Conservation (phyloP, 2,329 filamentous ascomycete species). For the Tolypocladium tundrense region DNA sequence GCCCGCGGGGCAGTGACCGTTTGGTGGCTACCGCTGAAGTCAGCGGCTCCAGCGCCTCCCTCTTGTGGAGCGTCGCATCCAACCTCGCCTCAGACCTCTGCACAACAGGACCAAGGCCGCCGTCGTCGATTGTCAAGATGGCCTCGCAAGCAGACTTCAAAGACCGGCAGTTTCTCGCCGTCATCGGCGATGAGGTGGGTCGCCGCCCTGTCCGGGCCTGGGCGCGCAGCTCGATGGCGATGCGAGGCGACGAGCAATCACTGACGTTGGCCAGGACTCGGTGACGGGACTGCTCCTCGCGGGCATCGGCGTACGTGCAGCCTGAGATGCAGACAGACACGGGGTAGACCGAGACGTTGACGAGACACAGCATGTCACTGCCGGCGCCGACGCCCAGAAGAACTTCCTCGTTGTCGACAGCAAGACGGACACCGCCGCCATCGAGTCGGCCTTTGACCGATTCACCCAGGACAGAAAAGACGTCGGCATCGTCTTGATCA, state of each 20-base stretch:
- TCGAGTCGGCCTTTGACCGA: constrained; percentile 80
- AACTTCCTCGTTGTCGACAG: constrained; percentile 95
- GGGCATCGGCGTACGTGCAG: constrained; percentile 68
- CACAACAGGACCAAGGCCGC: not conserved
- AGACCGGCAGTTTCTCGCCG: constrained; percentile 91
- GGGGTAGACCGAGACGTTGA: not conserved
- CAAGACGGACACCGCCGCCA: constrained; percentile 82
- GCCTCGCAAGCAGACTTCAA: constrained; percentile 52
- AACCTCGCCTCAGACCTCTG: not conserved
- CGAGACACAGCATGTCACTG: constrained; percentile 67
- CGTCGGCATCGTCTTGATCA: constrained; percentile 93
- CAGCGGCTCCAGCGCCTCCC: not conserved
- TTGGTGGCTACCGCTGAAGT: not conserved
- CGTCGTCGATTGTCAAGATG: constrained; percentile 23
- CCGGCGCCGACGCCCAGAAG: constrained; percentile 80
- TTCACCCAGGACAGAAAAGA: constrained; percentile 90
- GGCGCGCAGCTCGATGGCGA: not conserved
- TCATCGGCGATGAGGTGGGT: constrained; percentile 89
- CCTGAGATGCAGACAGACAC: not conserved
- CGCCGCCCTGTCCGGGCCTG: constrained; percentile 1
- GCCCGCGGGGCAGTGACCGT: not conserved
- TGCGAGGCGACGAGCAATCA: not conserved
- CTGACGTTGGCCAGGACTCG: constrained; percentile 58
- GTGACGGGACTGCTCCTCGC: constrained; percentile 92
- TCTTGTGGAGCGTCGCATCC: not conserved